Evolutionary conservation across 495 filamentous ascomycete genomes (phyloP).

Genomic region (Podospora australis): DNA sequence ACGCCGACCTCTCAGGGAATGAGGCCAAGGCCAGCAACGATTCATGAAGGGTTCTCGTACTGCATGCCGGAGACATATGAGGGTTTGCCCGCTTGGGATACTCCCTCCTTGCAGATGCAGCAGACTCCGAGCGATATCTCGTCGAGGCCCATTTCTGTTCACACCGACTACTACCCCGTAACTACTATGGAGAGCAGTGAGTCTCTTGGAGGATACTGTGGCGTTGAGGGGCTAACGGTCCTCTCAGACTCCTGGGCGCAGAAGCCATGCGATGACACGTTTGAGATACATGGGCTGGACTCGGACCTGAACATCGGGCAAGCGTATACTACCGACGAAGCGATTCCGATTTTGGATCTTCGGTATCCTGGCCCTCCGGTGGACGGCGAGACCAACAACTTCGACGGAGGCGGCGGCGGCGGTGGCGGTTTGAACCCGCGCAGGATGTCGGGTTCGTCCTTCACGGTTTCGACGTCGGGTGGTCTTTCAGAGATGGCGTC

Average conservation of each 20-base stretch:
- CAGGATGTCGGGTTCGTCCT: constrained; percentile 54
- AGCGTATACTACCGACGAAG: constrained; percentile 50
- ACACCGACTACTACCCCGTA: constrained; percentile 47
- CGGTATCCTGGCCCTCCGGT: constrained; percentile 34
- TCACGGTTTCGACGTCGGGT: constrained; percentile 52
- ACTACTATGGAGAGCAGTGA: constrained; percentile 46
- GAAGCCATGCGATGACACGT: constrained; percentile 45
- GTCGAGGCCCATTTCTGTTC: constrained; percentile 44
- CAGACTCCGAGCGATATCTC: constrained; percentile 43
- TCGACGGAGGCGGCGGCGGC: too few species aligned
- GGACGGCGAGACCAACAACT: constrained; percentile 35
- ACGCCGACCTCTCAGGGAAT: constrained; percentile 36
- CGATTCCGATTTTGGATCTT: constrained; percentile 49
- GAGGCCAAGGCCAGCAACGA: constrained; percentile 48
- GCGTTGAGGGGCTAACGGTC: constrained; percentile 24
- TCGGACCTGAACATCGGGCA: constrained; percentile 48
- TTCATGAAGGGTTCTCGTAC: constrained; percentile 54
- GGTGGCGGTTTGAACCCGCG: constrained; percentile 37
- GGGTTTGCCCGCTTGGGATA: constrained; percentile 48
- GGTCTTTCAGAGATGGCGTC: constrained; percentile 52
- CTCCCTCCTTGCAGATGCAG: constrained; percentile 45
- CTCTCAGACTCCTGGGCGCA: constrained; percentile 41
- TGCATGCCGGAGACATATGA: constrained; percentile 47
- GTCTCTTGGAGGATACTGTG: constrained; percentile 21
- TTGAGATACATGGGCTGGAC: constrained; percentile 42